Evolutionary conservation across 257 asterid genomes (phyloP), one percentile per base, ranked within the genome.

Genomic region (Nicotiana sylvestris): DNA sequence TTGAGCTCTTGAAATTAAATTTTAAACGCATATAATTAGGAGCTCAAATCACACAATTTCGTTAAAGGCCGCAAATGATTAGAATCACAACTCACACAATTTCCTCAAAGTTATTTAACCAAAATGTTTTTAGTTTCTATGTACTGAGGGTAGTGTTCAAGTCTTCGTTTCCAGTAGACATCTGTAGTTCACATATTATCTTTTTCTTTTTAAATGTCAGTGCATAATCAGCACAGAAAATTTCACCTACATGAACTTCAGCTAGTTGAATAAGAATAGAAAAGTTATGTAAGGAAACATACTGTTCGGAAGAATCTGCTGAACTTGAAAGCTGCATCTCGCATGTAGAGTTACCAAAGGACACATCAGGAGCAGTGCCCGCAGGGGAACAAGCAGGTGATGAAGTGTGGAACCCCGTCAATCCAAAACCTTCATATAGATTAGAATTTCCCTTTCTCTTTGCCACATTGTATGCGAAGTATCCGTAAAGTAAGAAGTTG

Each of bases 351-450:
- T 84, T 92, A 57, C 86, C 92, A 62, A 89, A 86, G 25, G 95
- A 87, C 86, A 92, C 89, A 61, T 91, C 97, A 60, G 89, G 93
- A 70, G 97, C 93, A 70, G 91, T 90, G 84, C 91, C 92, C 39
- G 94, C 84, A 15, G 97, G 84, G 66, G 89, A 89, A 83, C 86
- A 85, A 66, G 92, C 87, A 9, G 92, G 83, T 51, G 95, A 86
- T 55, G 93, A 88, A 61, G 88, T 76, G 76, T 85, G 86, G 66
- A 88, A 82, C 83, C 87, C 87, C 82, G 84, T 91, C 85, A 84
- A 87, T 78, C 91, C 95, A 85, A 91, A 85, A 82, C 90, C 92
- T 25, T 85, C 82, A 60, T 79, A 85, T 11, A 90, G 89, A 83
- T 85, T 86, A 83, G 69, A 85, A 76, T 72, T 83, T 62, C 90